Evolutionary conservation across 345 rosid genomes (phyloP).

Genomic region (Corymbia maculata): DNA sequence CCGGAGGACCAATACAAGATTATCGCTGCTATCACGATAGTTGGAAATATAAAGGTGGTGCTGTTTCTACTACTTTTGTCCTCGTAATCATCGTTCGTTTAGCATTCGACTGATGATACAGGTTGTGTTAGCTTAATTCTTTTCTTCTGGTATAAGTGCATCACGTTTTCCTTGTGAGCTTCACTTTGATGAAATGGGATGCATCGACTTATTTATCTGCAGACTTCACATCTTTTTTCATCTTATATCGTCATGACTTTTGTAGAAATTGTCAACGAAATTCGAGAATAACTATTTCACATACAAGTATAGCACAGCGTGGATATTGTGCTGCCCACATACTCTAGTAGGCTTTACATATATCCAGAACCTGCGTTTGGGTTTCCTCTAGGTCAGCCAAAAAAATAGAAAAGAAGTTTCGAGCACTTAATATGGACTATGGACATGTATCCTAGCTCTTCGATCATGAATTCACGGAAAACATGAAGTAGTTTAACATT

Average conservation of each 20-base stretch:
- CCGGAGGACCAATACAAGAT: not conserved
- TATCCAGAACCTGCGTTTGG: not conserved
- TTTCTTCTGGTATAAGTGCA: not conserved
- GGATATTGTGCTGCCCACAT: not conserved
- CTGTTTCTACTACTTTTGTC: not conserved
- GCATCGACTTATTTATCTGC: not conserved
- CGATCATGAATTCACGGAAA: not conserved
- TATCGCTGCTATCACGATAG: not conserved
- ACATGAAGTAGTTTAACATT: not conserved
- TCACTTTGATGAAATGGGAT: not conserved
- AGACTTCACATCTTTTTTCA: not conserved
- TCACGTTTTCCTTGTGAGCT: not conserved
- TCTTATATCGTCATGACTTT: not conserved
- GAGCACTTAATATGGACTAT: not conserved
- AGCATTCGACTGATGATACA: not conserved
- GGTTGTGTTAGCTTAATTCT: not conserved
- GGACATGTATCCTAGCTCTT: not conserved
- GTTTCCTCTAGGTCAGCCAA: not conserved
- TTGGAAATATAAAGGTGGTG: conserved; percentile 2
- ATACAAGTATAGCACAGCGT: not conserved
- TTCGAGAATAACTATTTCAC: not conserved
- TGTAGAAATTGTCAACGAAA: not conserved
- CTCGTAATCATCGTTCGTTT: not conserved
- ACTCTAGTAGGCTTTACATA: not conserved
- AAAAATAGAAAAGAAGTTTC: not conserved